Percentiles rank a stretch among this genome's conserved stretches.
These are phyloP conservation scores for Aspergillus ibericus DNA, from an alignment of 2,329 filamentous ascomycete genomes.

Conservation along the genomic window DNA sequence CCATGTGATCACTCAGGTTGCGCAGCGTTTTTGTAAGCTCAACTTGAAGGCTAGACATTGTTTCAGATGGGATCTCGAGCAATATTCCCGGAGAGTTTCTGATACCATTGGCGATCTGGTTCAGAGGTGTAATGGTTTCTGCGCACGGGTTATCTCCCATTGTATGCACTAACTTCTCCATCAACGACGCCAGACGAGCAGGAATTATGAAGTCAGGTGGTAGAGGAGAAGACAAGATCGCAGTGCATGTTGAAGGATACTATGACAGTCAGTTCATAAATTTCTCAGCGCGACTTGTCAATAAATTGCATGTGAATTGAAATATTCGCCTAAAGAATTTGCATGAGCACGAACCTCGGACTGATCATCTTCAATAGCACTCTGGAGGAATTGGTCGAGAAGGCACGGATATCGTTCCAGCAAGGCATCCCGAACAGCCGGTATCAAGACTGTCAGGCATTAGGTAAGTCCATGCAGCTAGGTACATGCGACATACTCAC, in stretches of 20 bases:
- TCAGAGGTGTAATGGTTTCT: conserved; percentile 35
- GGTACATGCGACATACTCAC: conserved; percentile 29
- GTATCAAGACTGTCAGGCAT: conserved; percentile 27
- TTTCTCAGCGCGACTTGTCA: background rate
- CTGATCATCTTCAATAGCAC: conserved; percentile 27
- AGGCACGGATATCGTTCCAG: conserved; percentile 34
- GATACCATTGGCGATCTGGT: conserved; percentile 34
- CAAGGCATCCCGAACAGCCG: conserved; percentile 33
- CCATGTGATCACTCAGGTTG: conserved; percentile 42
- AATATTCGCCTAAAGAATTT: background rate
- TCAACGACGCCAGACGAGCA: conserved; percentile 34
- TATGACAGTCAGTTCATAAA: conserved; percentile 13
- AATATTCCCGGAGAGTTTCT: conserved; percentile 28
- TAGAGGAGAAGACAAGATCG: conserved; percentile 37
- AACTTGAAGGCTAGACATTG: conserved; percentile 38
- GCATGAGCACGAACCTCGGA: conserved; percentile 28
- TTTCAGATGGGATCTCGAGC: conserved; percentile 31
- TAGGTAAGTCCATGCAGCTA: conserved; percentile 7
- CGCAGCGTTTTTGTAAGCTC: conserved; percentile 40
- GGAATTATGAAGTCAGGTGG: conserved; percentile 31
- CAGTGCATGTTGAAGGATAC: conserved; percentile 33
- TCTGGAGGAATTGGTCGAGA: conserved; percentile 38
- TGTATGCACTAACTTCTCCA: conserved; percentile 30
- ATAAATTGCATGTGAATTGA: background rate
- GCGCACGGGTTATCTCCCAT: conserved; percentile 33